A percentile compares a stretch with the other conserved stretches of the same genome.
These are phyloP conservation scores for Inosperma sp. DNA, from an alignment of 768 basidiomycete species.

Conservation along the genomic window DNA sequence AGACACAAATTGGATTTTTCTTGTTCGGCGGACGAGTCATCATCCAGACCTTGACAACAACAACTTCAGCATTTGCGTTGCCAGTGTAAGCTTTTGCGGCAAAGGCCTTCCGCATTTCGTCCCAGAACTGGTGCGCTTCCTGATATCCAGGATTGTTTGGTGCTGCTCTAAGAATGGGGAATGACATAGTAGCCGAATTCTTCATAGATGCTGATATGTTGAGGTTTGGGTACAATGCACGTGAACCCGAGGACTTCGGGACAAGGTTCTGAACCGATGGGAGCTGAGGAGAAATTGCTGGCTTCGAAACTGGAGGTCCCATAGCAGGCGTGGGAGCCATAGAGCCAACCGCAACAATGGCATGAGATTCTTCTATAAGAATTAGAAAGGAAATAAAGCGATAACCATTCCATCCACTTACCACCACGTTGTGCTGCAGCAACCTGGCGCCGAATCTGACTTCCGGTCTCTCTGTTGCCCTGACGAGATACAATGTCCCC, in stretches of 20 bases:
- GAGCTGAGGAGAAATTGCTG: not conserved
- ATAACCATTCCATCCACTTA: not conserved
- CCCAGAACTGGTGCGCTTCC: conserved; percentile 11
- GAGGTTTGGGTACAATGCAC: not conserved
- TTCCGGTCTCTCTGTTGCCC: not conserved
- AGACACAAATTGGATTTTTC: not conserved
- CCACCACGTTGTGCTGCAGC: not conserved
- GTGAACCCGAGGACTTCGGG: not conserved
- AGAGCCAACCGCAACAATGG: not conserved
- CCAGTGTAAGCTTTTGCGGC: not conserved
- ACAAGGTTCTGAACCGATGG: not conserved
- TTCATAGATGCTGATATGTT: not conserved
- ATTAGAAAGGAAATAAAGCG: not conserved
- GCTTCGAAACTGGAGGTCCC: not conserved
- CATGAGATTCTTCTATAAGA: not conserved
- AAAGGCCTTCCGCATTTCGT: conserved; percentile 6
- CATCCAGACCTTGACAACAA: not conserved
- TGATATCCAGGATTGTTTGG: conserved; percentile 11
- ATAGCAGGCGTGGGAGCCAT: not conserved
- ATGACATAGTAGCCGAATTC: too few relatives aligned
- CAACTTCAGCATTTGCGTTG: conserved; percentile 1
- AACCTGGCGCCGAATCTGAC: not conserved
- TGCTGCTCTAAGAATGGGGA: not conserved
- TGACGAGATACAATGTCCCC: not conserved
- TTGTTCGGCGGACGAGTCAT: not conserved